Percentiles rank a stretch among this genome's conserved stretches.
These are phyloP conservation scores for Phytomonas francai DNA, from an alignment of 208 protist species.

Conservation along the genomic window DNA sequence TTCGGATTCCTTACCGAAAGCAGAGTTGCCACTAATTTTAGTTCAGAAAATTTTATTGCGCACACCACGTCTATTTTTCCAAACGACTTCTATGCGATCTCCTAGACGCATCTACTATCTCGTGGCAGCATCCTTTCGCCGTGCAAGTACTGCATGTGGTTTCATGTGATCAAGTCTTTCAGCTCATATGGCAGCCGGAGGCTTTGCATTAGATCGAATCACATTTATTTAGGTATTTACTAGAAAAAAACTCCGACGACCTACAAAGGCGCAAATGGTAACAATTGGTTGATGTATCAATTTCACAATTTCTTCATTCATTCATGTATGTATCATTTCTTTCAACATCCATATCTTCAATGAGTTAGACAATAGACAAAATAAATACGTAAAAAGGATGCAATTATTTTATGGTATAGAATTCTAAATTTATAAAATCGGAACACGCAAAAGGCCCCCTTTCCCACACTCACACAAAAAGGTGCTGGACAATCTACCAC, in stretches of 20 bases:
- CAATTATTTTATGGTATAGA: neutral
- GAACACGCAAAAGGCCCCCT: neutral
- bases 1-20: neutral
- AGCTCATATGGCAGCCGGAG: constrained; percentile 29
- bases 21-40: neutral
- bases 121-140: neutral
- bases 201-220: constrained; percentile 53
- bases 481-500: neutral
- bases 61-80: neutral
- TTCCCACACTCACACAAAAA: constrained; percentile 2
- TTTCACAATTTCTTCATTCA: neutral
- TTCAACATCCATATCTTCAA: neutral
- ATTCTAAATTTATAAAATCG: neutral
- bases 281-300: neutral
- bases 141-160: neutral
- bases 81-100: neutral
- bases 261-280: constrained; percentile 21
- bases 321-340: neutral
- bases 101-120: neutral
- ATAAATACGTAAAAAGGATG: constrained; percentile 16
- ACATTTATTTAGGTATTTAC: constrained; percentile 42
- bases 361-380: neutral
- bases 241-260: constrained; percentile 67
- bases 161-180: neutral
- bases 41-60: neutral